Base-by-base conservation (phyloP, 2,329 filamentous ascomycete species). In the Scedosporium aurantiacum region DNA sequence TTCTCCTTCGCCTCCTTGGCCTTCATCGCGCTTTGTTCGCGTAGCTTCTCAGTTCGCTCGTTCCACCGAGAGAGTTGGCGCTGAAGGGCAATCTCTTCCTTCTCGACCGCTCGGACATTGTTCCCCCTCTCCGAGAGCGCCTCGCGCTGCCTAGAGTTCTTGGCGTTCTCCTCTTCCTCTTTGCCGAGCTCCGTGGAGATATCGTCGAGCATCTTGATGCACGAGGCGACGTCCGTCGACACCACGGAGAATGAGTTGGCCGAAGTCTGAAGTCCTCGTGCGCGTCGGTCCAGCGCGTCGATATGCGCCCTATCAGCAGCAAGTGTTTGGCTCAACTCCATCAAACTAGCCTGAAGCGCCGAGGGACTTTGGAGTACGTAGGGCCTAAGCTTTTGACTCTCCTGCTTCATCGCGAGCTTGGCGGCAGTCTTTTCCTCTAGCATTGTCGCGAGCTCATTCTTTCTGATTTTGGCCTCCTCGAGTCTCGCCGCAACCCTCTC, bases 331-430 rank as follows among this genome's bases (percentile, higher is more conserved):
- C 86, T 90, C 61, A 99, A 78, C 65, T 97, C 91, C 2, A 88
- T 83, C 61, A 99, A 78, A 54, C 87, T 88, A 37, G 88, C 83
- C 72, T 97, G 92, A 28, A 99, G 80, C 16, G 87, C 86, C 2
- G 86, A 87, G 0, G 93, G 91, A 68, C 89, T 95, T 71, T 97
- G 91, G 62, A 93, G 83, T 50, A 94, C 91, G 72, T 99, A 99
- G 12, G 94, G 94, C 61, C 90, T 84, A 63, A 99, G 77, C 74
- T 97, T 97, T 61, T 88, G 84, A 66, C 89, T 91, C 73, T 97
- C 94, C 70, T 94, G 89, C 70, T 89, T 85, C 55, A 90, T 80
- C 58, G 84, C 82, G 66, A 95, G 70, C 66, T 86, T 87, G 62
- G 83, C 78, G 5, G 87, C 84, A 12, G 86, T 88, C 71, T 86